Evolutionary conservation across 148 eudicot species (phyloP), one percentile per base, ranked within the genome.

Genomic region (Salicornia ramosissima): DNA sequence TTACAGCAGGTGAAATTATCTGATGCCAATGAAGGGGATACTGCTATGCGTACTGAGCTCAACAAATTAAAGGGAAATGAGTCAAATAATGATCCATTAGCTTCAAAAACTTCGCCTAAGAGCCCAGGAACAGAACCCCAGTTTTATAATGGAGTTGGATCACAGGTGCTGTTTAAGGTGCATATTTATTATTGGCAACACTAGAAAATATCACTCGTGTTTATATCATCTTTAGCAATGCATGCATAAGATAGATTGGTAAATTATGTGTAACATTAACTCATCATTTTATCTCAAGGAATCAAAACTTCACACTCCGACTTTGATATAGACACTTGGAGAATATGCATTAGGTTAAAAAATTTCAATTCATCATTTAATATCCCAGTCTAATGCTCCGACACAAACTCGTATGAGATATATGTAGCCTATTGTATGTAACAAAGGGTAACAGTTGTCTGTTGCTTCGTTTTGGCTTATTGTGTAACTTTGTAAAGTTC

Each of bases 31-130:
- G 94, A 83, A 69, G 71, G 74, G 67, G 92, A 86, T 66, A 71
- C 71, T 72, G 75, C 68, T 40, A 51, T 68, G 45, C 83, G 78
- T 62, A 70, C 77, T 69, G 81, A 79, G 50, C 64, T 81, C 69
- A 80, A 82, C 68, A 79, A 83, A 78, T 57, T 85, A 68, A 76
- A 83, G 58, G 95, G 95, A 73, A 77, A 69, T 66, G 89, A 87
- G 70, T 46, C 86, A 22, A 77, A 69, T 68, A 24, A 72, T 63
- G 85, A 70, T 55, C 68, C 78, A 67, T 54, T 51, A 42, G 51
- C 84, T 81, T 79, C 86, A 21, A 75, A 39, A 76, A 67, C 77
- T 58, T 77, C 86, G 30, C 72, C 87, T 42, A 81, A 72, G 65
- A 66, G 78, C 60, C 69, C 81, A 57, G 68, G 64, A 72, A 52